Base-by-base conservation (phyloP, 345 rosid genomes). In the Bruguiera sexangula region DNA sequence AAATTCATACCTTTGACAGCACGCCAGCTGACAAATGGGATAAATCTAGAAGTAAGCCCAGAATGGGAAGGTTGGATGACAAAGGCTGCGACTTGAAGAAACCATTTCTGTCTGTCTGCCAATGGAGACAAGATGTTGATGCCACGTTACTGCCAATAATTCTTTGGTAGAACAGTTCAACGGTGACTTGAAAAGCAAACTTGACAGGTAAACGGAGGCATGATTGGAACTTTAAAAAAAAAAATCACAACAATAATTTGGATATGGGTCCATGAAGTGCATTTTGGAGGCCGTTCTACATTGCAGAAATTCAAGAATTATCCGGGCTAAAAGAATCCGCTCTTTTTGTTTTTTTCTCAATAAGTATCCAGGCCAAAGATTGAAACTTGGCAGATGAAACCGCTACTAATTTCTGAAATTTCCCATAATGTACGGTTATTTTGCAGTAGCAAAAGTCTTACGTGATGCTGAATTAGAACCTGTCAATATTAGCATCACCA, bases 81-180 rank as follows among this genome's bases (percentile, higher is more conserved):
- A 26, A 22, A 55, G 59, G 2, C 27, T 55, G 59, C 22, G 27
- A 55, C 59, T 55, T 55, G 30, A 9, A 22, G 30, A 55, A 55
- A 26, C 59, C 30, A 55, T 19, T 22, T 22, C 13, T 55, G 2
- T 55, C 30, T 55, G 30, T 55, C 29, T 22, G 59, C 59, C 8
- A 55, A 22, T 55, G 59, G 58, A 54, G 59, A 55, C 30, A 55
- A 22, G 59, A 55, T 55, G 59, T 26, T 22, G 59, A 22, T 55
- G 59, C 59, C 59, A 55, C 9, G 27, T 22, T 55, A 55, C 15
- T 55, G 59, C 15, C 30, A 20, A 55, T 22, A 2, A 55, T 55
- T 22, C 59, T 15, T n/a, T 55, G 0, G 27, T 22, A 26, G 59
- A 55, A 22, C 59, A 22, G 30, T 55, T 9, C 59, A 55, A 26